A percentile compares a stretch with the other conserved stretches of the same genome.
phyloP scores from a whole-genome alignment of 2,329 filamentous ascomycete genomes.

The Claviceps fusiformis region DNA sequence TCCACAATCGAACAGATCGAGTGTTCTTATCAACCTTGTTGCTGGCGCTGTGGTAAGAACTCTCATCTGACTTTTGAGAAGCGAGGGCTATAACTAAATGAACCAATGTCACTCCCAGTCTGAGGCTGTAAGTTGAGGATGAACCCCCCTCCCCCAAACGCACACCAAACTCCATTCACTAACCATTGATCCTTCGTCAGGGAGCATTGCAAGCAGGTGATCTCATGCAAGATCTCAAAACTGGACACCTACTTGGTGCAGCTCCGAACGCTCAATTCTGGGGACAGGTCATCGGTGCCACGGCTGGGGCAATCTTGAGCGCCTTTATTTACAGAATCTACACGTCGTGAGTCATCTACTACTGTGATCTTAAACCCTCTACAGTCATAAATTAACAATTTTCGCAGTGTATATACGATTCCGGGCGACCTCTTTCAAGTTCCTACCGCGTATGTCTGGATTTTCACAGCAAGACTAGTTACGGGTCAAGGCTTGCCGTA shows the following conservation, averaged over 20 bases:
- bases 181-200: slow-evolving; percentile 12
- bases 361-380: background rate
- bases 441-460: slow-evolving; percentile 91
- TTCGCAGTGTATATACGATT: slow-evolving; percentile 61
- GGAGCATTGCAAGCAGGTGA: slow-evolving; percentile 89
- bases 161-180: too few relatives aligned
- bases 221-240: slow-evolving; percentile 94
- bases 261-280: slow-evolving; percentile 93
- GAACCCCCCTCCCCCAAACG: background rate
- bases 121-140: slow-evolving; percentile 21
- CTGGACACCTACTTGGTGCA: slow-evolving; percentile 82
- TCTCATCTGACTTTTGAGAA: background rate
- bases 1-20: slow-evolving; percentile 64
- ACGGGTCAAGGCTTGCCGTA: slow-evolving; percentile 78
- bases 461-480: slow-evolving; percentile 87
- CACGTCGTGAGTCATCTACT: slow-evolving; percentile 32
- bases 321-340: slow-evolving; percentile 84
- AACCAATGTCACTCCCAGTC: slow-evolving; percentile 17
- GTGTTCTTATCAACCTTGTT: slow-evolving; percentile 88
- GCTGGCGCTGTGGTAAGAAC: slow-evolving; percentile 61
- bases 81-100: background rate
- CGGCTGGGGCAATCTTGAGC: slow-evolving; percentile 72
- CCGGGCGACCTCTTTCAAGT: slow-evolving; percentile 86
- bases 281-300: slow-evolving; percentile 84
- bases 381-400: background rate